Evolutionary conservation across 352 stramenopile species (phyloP).

Genomic region (Globisporangium echinulatum): DNA sequence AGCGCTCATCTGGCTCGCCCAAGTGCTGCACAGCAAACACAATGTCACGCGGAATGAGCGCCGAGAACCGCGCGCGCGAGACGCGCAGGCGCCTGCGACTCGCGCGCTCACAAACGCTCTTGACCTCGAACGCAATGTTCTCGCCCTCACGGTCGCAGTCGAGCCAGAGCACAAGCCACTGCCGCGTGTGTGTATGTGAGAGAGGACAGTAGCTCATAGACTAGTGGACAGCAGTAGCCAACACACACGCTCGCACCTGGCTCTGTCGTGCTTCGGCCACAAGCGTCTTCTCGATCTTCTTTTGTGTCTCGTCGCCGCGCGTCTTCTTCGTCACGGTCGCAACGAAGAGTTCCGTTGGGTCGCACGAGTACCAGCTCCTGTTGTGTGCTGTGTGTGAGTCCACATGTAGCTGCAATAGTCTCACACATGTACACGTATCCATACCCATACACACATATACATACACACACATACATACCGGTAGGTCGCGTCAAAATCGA

Average conservation of each 20-base stretch:
- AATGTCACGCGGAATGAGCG: conserved; percentile 90
- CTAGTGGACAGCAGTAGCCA: not conserved
- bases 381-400: not conserved
- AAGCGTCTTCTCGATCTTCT: conserved; percentile 90
- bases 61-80: conserved; percentile 90
- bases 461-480: conserved; percentile 23
- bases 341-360: conserved; percentile 93
- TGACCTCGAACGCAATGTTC: conserved; percentile 98
- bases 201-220: not conserved
- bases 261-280: conserved; percentile 72
- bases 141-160: conserved; percentile 99
- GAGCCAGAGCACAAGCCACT: conserved; percentile 96
- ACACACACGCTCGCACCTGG: conserved; percentile 58
- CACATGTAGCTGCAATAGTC: not conserved
- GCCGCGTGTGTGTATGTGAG: conserved; percentile 6
- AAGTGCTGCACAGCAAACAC: conserved; percentile 83
- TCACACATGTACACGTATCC: conserved; percentile 32
- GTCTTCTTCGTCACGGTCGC: conserved; percentile 84
- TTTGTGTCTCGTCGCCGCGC: conserved; percentile 72
- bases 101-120: conserved; percentile 73
- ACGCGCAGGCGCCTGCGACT: conserved; percentile 69
- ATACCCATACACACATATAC: not conserved
- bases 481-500: conserved; percentile 90
- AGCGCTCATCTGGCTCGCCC: conserved; percentile 64
- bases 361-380: conserved; percentile 93